phyloP scores from a whole-genome alignment of 257 asterid genomes.

The Solanum acaule region DNA sequence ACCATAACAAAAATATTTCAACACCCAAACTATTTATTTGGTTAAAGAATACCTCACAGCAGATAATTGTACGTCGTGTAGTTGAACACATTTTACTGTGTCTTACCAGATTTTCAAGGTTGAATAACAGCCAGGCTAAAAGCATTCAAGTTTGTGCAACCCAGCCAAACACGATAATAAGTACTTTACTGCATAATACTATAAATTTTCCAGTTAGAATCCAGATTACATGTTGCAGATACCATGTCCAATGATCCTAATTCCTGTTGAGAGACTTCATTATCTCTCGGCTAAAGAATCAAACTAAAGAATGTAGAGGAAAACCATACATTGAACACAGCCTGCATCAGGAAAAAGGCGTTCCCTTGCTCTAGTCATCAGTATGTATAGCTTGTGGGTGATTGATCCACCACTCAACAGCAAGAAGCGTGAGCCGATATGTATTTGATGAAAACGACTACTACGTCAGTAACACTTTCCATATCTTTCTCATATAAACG shows the following conservation, averaged over 20 bases:
- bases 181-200: neutral
- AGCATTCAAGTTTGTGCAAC: neutral
- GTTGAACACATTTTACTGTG: neutral
- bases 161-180: neutral
- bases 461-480: conserved; percentile 55
- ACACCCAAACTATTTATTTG: neutral
- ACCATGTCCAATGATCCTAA: neutral
- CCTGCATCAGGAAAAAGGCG: neutral
- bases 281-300: neutral
- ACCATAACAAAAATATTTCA: neutral
- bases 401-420: neutral
- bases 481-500: conserved; percentile 65
- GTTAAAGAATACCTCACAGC: neutral
- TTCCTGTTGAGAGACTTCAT: neutral
- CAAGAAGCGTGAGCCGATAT: conserved; percentile 2
- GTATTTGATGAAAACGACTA: neutral
- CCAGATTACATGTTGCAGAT: neutral
- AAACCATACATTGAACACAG: neutral
- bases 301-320: neutral
- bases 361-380: neutral
- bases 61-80: neutral
- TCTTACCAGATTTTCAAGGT: neutral
- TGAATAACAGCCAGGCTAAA: neutral
- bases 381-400: neutral
- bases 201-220: neutral